Evolutionary conservation across 306 rosid genomes (phyloP).

Genomic region (Prinsepia uniflora): DNA sequence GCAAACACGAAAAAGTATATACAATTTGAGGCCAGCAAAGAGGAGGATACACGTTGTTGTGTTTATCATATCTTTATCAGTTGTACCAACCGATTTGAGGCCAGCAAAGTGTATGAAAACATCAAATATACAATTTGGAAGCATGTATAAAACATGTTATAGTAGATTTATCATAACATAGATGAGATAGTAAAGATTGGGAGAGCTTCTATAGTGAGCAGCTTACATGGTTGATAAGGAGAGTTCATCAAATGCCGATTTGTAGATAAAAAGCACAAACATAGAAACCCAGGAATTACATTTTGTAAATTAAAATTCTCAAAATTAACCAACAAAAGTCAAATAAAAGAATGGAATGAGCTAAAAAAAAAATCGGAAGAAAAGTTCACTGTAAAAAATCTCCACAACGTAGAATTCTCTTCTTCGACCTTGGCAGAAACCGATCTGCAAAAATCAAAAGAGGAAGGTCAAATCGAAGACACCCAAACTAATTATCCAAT

Average conservation of each 20-base stretch:
- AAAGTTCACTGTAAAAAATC: too few species aligned
- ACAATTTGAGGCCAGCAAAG: too few species aligned
- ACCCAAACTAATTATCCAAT: too few species aligned
- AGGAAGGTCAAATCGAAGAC: too few species aligned
- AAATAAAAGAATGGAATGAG: too few species aligned
- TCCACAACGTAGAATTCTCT: too few species aligned
- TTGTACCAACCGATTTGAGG: slow-evolving; percentile 79
- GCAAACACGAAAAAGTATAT: too few species aligned
- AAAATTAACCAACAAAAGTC: neutral
- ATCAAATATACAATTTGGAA: slow-evolving; percentile 59
- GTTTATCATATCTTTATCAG: too few species aligned
- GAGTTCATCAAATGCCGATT: slow-evolving; percentile 61
- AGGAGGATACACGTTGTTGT: too few species aligned
- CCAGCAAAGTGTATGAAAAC: slow-evolving; percentile 97
- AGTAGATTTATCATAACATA: neutral
- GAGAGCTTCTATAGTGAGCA: neutral
- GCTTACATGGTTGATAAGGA: slow-evolving; percentile 63
- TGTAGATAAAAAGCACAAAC: slow-evolving; percentile 30
- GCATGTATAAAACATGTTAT: slow-evolving; percentile 6
- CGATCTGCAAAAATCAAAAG: too few species aligned
- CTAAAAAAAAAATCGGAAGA: too few species aligned
- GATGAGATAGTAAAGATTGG: neutral
- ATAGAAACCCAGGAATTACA: neutral
- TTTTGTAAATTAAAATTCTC: neutral
- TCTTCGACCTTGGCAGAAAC: too few species aligned